Evolutionary conservation across 2,329 filamentous ascomycete genomes (phyloP), one percentile per base, ranked within the genome.

Genomic region (Ampelomyces quisqualis): DNA sequence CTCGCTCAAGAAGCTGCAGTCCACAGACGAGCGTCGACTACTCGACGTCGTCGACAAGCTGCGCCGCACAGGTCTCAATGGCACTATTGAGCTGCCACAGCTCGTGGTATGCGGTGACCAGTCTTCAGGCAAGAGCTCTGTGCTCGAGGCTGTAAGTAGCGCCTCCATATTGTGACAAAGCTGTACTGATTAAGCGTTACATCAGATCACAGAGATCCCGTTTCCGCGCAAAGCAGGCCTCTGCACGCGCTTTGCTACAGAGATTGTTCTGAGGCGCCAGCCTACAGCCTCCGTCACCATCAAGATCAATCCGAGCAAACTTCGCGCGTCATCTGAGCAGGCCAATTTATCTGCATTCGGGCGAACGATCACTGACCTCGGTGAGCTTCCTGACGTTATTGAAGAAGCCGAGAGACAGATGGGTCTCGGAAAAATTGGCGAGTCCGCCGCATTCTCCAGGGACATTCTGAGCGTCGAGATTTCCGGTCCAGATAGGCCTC

Each of bases 1-100:
- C 13, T 70, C 66, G 5, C 60, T 75, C 1, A 53, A 62, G 15
- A 64, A 71, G 33, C 67, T 79, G 5, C 73, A 78, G 31, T 66
- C 57, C 2, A 66, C 73, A 17, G 72, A 73, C 3, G 70, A 74
- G 43, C 68, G 69, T 2, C 60, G 63, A 21, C 58, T 84, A 0
- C 69, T 84, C 17, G 73, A 81, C 32, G 69, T 73, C 0, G 75
- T 80, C 18, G 76, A 81, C 49, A 67, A 70, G 0, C 64, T 84
- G 0, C 73, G 76, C 4, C 68, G 70, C 2, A 69, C 73, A 8
- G 77, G 79, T 1, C 47, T 72, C 13, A 61, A 51, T 15, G 54
- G 58, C 5, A 54, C 65, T 5, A 53, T 71, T 0, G 65, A 49
- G 19, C 44, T 62, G 11, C 54, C 56, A 3, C 53, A 57, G 32